phyloP scores from a whole-genome alignment of 202 grass and related monocot species.

The Brachypodium distachyon region DNA sequence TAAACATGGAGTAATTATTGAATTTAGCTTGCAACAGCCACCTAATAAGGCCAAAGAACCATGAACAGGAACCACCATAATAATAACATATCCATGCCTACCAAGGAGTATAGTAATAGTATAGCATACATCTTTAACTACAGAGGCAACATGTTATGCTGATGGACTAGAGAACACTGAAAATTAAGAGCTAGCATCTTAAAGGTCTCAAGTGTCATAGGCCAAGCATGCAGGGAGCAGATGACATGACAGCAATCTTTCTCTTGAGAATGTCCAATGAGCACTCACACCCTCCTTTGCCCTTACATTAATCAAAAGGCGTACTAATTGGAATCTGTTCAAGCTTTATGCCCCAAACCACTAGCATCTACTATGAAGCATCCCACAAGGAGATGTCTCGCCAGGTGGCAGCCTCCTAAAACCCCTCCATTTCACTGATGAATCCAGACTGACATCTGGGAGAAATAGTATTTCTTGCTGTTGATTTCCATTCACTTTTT shows the following conservation, averaged over 20 bases:
- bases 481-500: not conserved
- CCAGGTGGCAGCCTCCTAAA: constrained; percentile 40
- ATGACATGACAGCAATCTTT: constrained; percentile 40
- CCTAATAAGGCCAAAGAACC: constrained; percentile 14
- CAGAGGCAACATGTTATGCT: constrained; percentile 18
- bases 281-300: constrained; percentile 20
- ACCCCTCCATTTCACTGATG: constrained; percentile 24
- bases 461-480: not conserved
- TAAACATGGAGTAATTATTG: not conserved
- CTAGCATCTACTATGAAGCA: constrained; percentile 65
- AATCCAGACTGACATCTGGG: constrained; percentile 28
- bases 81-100: constrained; percentile 25
- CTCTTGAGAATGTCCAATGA: constrained; percentile 36
- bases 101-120: not conserved
- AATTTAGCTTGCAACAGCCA: not conserved
- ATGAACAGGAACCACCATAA: not conserved
- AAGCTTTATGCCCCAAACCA: constrained; percentile 82
- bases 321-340: constrained; percentile 59
- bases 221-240: constrained; percentile 31
- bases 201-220: constrained; percentile 38
- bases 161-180: constrained; percentile 22
- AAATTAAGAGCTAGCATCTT: constrained; percentile 30
- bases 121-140: constrained; percentile 12
- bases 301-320: constrained; percentile 46
- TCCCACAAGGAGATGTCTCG: constrained; percentile 70